Evolutionary conservation across 2,329 filamentous ascomycete genomes (phyloP).

Genomic region (Colletotrichum tamarilloi): DNA sequence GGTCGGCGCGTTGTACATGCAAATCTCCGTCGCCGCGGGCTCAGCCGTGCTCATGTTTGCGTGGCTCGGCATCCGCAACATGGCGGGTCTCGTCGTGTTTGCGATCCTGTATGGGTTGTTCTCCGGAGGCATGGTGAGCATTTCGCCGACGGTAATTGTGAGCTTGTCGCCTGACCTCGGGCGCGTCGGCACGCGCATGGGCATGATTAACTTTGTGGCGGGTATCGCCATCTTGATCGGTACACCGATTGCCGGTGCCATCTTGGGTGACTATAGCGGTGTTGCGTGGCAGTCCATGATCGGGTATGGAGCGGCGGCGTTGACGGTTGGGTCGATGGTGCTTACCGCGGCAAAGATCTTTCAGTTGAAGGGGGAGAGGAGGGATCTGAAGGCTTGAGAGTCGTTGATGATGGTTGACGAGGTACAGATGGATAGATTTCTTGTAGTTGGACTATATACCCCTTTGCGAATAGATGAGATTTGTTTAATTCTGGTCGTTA

Average conservation of each 20-base stretch:
- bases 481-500: not conserved
- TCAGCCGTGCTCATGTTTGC: conserved; percentile 51
- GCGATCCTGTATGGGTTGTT: conserved; percentile 58
- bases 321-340: conserved; percentile 22
- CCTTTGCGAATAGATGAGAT: not conserved
- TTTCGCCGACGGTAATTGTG: conserved; percentile 54
- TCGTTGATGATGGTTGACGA: no score
- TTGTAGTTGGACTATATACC: not conserved
- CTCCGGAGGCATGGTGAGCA: conserved; percentile 55
- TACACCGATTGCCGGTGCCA: conserved; percentile 56
- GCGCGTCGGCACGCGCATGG: conserved; percentile 48
- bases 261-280: conserved; percentile 31
- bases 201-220: conserved; percentile 45
- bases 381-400: not conserved
- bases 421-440: not conserved
- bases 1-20: conserved; percentile 52
- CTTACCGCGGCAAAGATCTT: conserved; percentile 29
- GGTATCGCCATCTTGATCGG: conserved; percentile 60
- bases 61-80: conserved; percentile 51
- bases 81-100: conserved; percentile 52
- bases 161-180: conserved; percentile 49
- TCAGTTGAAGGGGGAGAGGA: conserved; percentile 21
- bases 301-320: conserved; percentile 30
- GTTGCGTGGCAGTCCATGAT: conserved; percentile 31
- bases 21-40: conserved; percentile 45